Percentiles rank a stretch among this genome's conserved stretches.
phyloP scores from a whole-genome alignment of 176 grass and related monocot genomes.

The Phoenix dactylifera region DNA sequence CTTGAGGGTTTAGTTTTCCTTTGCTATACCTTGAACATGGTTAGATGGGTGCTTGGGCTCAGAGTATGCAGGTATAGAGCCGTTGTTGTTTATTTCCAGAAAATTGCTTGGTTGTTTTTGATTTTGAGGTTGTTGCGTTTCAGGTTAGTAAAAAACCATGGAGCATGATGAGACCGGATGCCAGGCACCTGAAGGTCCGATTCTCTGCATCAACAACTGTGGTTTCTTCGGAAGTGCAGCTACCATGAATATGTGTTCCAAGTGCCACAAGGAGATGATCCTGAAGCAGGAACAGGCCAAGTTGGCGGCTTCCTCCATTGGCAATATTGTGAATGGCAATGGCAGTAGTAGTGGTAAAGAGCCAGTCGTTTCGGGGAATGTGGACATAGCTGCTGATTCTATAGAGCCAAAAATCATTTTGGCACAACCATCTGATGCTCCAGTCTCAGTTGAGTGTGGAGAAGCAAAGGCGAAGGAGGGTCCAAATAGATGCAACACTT shows the following conservation, averaged over 20 bases:
- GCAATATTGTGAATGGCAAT: conserved; percentile 61
- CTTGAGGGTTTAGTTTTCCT: no score
- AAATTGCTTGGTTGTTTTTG: no score
- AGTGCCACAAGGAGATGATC: conserved; percentile 91
- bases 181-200: conserved; percentile 66
- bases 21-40: no score
- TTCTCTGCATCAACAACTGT: conserved; percentile 95
- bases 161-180: conserved; percentile 85
- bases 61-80: no score
- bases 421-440: conserved; percentile 26
- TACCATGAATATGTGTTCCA: conserved; percentile 97
- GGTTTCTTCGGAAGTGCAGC: conserved; percentile 82
- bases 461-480: conserved; percentile 59
- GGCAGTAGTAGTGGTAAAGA: conserved; percentile 30
- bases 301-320: conserved; percentile 74
- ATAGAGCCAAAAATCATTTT: conserved; percentile 24
- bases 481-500: conserved; percentile 57
- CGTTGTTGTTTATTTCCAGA: no score
- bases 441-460: conserved; percentile 2
- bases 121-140: conserved; percentile 21
- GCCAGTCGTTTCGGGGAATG: conserved; percentile 14
- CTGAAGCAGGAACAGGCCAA: conserved; percentile 66
- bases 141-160: conserved; percentile 21
- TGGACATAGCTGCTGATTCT: conserved; percentile 23
- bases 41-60: no score